Evolutionary conservation across 768 basidiomycete species (phyloP), one percentile per base, ranked within the genome.

Genomic region (Macrocybe gigantea): DNA sequence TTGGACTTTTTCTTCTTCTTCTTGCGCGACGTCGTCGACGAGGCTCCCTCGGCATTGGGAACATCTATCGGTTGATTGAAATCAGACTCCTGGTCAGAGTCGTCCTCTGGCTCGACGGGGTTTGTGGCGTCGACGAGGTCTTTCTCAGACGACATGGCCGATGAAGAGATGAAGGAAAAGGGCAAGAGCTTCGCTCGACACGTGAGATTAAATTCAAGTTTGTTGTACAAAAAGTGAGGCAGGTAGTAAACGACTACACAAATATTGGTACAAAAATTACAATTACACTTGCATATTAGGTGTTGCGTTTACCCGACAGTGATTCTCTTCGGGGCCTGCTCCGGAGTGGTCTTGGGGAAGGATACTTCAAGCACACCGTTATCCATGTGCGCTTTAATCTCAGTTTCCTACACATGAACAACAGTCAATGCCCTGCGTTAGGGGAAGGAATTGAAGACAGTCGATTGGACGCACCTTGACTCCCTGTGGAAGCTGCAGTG

Each of bases 1-100:
- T 82, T 87, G 67, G 89, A 91, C 75, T 91, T 93, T 71, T 93
- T 92, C 66, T 88, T 93, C 73, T 88, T 92, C 68, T 86, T 85
- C 52, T 70, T 69, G 41, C 47, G 44, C 6, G 71, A 70, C 9
- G 73, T 72, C 33, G 77, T 74, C 5, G 77, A 59, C 10, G 69
- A 63, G 3, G 61, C 46, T 42, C 42, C 42, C 11, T 31, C 32
- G 5, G 53, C 56, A 6, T 48, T 52, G 1, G 48, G 5, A 3
- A 30, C 53, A 32, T 56, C 60, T 1, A 29, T 41, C 32, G 51
- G 52, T 55, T 52, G 53, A 7, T 62, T 52, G 32, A 45, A 56
- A 15, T 65, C 73, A 37, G 57, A 60, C 15, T 63, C 68, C 13
- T 64, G 38, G 60, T 52, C 57, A 31, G 63, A 64, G 37, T 64